Evolutionary conservation across 2,329 filamentous ascomycete species (phyloP), one percentile per base, ranked within the genome.

Genomic region (Pseudovirgaria hyperparasitica): DNA sequence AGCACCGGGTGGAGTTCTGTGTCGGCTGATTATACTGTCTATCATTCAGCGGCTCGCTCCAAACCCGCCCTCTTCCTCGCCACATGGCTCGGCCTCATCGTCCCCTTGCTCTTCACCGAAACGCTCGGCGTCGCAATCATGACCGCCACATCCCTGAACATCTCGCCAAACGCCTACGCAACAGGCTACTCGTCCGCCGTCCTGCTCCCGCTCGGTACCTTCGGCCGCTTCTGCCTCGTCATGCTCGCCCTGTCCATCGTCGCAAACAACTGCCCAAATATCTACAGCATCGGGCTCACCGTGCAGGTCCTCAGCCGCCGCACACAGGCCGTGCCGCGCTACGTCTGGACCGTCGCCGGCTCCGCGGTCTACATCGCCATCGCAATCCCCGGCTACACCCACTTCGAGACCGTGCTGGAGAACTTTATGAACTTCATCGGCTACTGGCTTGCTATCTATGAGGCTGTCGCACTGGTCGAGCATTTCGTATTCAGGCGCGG

Each of bases 1-100:
- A 65, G 74, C 11, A 75, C 78, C 2, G 70, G 81, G 30, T 90
- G 82, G 80, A 72, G 76, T 2, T 68, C 68, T 5, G 80, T 76
- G 33, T 78, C 80, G 0, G 75, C 78, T 6, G 81, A 87, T 45
- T 87, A 85, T 50, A 82, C 77, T 13, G 77, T 82, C 26, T 86
- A 86, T 52, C 80, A 85, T 41, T 78, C 79, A 0, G 58, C 63
- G 3, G 62, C 54, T 14, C 71, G 72, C 21, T 67, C 67, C 16
- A 65, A 70, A 13, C 49, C 48, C 22, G 72, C 72, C 33, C 62
- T 85, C 33, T 87, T 86, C 52, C 41, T 69, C 33, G 73, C 72
- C 46, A 80, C 79, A 16, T 81, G 74, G 49, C 46, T 59, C 14
- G 82, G 82, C 7, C 61, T 90, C 9, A 68, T 79, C 36, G 55